Percentiles rank a stretch among this genome's conserved stretches.
These are phyloP conservation scores for Homolaphlyctis polyrhiza DNA, from an alignment of 371 early-diverging fungal genomes.

Conservation along the genomic window DNA sequence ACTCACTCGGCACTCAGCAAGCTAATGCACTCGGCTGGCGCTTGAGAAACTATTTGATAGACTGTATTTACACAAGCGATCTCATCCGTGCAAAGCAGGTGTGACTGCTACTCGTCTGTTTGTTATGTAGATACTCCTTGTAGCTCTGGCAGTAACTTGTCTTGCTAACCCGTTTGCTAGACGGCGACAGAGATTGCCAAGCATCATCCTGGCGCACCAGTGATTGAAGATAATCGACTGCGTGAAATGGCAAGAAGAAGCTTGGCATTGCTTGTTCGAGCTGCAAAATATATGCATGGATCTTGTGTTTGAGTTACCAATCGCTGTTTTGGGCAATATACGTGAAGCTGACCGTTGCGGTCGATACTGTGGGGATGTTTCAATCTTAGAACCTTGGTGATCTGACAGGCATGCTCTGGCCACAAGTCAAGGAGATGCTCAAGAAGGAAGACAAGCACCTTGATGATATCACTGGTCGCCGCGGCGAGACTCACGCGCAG, in stretches of 20 bases:
- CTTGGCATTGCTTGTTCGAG: background rate
- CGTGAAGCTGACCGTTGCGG: background rate
- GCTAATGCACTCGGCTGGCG: slow-evolving; percentile 29
- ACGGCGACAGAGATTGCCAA: slow-evolving; percentile 33
- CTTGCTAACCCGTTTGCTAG: slow-evolving; percentile 6
- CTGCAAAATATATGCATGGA: background rate
- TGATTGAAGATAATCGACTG: slow-evolving; percentile 25
- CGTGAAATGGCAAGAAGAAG: slow-evolving; percentile 40
- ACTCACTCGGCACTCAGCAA: slow-evolving; percentile 28
- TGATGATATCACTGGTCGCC: slow-evolving; percentile 25
- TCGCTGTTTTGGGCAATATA: background rate
- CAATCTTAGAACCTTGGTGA: slow-evolving; percentile 31
- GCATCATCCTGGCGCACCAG: slow-evolving; percentile 21
- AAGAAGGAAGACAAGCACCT: slow-evolving; percentile 27
- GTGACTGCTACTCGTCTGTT: slow-evolving; percentile 1
- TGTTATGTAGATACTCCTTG: background rate
- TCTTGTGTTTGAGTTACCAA: background rate
- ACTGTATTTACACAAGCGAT: slow-evolving; percentile 40
- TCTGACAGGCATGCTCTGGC: slow-evolving; percentile 36
- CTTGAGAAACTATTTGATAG: slow-evolving; percentile 28
- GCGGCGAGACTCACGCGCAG: slow-evolving; percentile 18
- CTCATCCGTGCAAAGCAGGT: slow-evolving; percentile 32
- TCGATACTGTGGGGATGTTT: background rate
- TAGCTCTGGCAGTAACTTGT: background rate
- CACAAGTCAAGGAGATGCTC: slow-evolving; percentile 29